Evolutionary conservation across 164 flowering plant genomes (phyloP).

Genomic region (Akebia trifoliata): DNA sequence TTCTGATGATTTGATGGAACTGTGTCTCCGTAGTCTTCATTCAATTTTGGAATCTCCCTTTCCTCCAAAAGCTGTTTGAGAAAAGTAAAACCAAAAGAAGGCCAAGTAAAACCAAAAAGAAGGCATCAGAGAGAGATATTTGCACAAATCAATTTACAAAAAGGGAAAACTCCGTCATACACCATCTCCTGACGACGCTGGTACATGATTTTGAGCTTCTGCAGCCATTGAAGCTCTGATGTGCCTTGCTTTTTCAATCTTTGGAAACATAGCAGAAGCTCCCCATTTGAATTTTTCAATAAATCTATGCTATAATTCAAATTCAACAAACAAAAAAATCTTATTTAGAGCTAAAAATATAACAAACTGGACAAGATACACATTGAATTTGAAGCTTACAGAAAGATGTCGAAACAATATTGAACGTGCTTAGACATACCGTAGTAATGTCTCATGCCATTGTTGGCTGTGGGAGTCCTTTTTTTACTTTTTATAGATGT

Average conservation of each 20-base stretch:
- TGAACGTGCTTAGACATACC: background rate
- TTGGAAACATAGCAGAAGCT: slow-evolving; percentile 71
- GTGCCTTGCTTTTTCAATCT: slow-evolving; percentile 82
- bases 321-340: background rate
- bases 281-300: slow-evolving; percentile 85
- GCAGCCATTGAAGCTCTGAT: slow-evolving; percentile 58
- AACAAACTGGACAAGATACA: background rate
- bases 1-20: slow-evolving; percentile 67
- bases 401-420: background rate
- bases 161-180: slow-evolving; percentile 27
- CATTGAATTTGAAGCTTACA: background rate
- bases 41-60: slow-evolving; percentile 29
- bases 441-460: background rate
- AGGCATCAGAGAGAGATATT: background rate
- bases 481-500: too few relatives aligned
- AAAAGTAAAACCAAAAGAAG: background rate
- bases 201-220: slow-evolving; percentile 42
- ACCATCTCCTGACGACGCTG: slow-evolving; percentile 38
- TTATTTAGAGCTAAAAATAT: background rate
- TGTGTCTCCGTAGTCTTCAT: slow-evolving; percentile 76
- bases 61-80: slow-evolving; percentile 37
- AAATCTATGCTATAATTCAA: slow-evolving; percentile 69
- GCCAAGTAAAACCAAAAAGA: background rate
- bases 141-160: background rate
- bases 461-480: background rate